A percentile compares a stretch with the other conserved stretches of the same genome.
Evolutionary conservation across 176 grass and related monocot species (phyloP).

Genomic region (Cenchrus americanus): DNA sequence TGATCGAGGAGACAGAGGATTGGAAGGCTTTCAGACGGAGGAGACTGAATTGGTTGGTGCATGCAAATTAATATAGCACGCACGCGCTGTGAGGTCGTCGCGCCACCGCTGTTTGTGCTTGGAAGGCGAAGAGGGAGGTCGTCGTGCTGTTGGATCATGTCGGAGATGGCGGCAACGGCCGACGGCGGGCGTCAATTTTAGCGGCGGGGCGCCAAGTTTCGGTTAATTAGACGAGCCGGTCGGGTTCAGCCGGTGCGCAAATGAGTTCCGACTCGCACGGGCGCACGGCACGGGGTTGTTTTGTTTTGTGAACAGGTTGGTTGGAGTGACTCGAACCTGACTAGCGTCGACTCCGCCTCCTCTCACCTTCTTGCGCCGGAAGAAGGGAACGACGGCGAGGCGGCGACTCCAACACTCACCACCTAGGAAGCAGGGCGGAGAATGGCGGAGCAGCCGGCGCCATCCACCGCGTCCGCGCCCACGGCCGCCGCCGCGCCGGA

Average conservation of each 20-base stretch:
- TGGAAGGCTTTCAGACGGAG: no score
- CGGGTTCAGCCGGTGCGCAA: no score
- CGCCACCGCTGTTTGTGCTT: no score
- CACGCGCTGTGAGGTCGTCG: no score
- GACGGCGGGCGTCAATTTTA: no score
- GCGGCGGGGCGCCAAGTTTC: no score
- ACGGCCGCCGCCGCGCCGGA: slow-evolving; percentile 28
- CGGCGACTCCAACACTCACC: slow-evolving; percentile 28
- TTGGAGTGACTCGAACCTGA: background rate
- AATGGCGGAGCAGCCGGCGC: slow-evolving; percentile 58
- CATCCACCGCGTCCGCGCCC: slow-evolving; percentile 10
- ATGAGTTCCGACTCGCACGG: background rate
- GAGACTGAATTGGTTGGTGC: no score
- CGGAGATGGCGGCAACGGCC: no score
- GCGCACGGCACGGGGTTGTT: background rate
- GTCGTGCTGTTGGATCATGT: no score
- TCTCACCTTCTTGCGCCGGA: slow-evolving; percentile 39
- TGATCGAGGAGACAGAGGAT: background rate
- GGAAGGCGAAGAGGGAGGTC: no score
- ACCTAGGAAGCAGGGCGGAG: background rate
- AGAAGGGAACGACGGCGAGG: slow-evolving; percentile 43
- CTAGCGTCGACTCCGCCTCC: background rate
- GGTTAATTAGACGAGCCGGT: no score
- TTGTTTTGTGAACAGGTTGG: background rate
- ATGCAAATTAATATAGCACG: no score